Evolutionary conservation across 2,329 filamentous ascomycete genomes (phyloP), one percentile per base, ranked within the genome.

Genomic region (Clonostachys chloroleuca): DNA sequence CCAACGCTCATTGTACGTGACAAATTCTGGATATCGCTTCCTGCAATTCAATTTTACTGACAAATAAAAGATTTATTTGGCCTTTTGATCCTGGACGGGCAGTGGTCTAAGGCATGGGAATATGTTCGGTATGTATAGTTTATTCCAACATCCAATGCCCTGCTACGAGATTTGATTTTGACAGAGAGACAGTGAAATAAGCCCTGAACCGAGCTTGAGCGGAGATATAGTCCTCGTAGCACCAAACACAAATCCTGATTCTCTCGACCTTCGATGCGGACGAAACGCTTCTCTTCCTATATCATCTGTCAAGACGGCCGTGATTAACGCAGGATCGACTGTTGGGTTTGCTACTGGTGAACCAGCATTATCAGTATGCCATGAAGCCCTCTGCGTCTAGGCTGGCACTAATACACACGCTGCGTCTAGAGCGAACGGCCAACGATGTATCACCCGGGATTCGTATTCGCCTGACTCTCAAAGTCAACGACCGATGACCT

Each of bases 371-470:
- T 6, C 9, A 12, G 46, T 47, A 43, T 33, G 45, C 16, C 33
- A 30, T 8, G 24, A 10, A 30, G 9, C 4, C 9, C 14, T 7
- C 14, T 33, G 10, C 4, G 10, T 14, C 4, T 30, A 30, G 9
- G 24, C 8, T 30, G 24, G 24, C 8, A 4, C 24, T 30, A 30
- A 30, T 30, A 33, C 30, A 30, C 13, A 24, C 9, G 9, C 4
- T 13, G 2, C 6, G 13, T 9, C 16, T 5, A 43, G 40, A 34
- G 30, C 14, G 12, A 41, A 13, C 24, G 34, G 17, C 39, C 37
- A 30, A 17, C 20, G 24, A 51, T 51, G 43, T 46, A 46, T 16
- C 49, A 51, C 44, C 44, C 44, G 17, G 49, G 49, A 6, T 47
- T 41, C 8, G 49, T 43, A 10, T 48, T 42, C 12, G 43, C 47